Conservation (phyloP, 129 eudicot species). For the Lactuca saligna region DNA sequence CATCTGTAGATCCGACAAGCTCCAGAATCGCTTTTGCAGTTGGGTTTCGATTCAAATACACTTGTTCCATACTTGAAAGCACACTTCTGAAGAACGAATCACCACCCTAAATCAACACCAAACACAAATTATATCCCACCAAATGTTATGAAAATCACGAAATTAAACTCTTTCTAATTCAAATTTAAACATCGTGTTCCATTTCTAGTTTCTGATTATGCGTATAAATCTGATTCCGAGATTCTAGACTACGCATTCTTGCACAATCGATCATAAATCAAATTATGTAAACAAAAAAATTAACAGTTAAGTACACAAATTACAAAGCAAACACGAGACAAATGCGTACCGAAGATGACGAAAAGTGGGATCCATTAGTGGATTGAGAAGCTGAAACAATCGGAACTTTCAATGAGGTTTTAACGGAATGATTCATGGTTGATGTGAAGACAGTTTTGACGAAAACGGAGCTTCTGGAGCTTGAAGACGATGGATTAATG, state of each 20-base stretch:
- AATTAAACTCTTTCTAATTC: neutral
- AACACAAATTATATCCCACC: neutral
- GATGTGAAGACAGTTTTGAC: neutral
- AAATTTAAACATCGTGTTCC: neutral
- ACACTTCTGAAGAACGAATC: conserved; percentile 74
- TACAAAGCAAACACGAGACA: neutral
- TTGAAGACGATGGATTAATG: neutral
- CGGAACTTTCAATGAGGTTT: neutral
- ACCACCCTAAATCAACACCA: conserved; percentile 45
- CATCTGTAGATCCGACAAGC: conserved; percentile 62
- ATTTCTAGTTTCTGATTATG: neutral
- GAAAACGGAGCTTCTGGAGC: neutral
- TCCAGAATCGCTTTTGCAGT: conserved; percentile 81
- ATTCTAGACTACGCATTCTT: neutral
- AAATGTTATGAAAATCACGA: neutral
- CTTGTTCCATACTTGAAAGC: conserved; percentile 66
- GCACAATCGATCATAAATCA: neutral
- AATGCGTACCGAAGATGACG: neutral
- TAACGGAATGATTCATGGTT: neutral
- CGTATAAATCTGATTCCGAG: neutral
- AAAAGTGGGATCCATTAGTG: neutral
- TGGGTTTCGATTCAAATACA: conserved; percentile 75
- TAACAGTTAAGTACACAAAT: neutral
- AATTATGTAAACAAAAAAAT: no score
- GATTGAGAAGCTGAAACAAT: neutral